These are phyloP conservation scores for Powellomyces hirtus DNA, from an alignment of 192 early-diverging fungal genomes.

Conservation along the genomic window DNA sequence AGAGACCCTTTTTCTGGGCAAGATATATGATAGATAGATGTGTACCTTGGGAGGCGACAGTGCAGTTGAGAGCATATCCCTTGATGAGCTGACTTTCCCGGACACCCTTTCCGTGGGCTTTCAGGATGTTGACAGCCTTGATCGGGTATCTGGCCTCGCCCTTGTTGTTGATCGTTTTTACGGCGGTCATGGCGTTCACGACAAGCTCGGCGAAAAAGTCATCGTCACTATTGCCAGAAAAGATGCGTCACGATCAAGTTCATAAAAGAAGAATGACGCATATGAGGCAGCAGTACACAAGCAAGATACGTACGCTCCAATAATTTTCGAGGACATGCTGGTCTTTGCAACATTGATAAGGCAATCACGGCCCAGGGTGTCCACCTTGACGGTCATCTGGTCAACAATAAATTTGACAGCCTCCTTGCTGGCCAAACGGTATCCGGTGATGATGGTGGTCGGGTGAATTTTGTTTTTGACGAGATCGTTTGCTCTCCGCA, in stretches of 20 bases:
- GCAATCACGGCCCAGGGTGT: conserved; percentile 87
- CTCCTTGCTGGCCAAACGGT: conserved; percentile 93
- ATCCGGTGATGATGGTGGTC: conserved; percentile 98
- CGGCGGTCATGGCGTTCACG: conserved; percentile 89
- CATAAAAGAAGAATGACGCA: too few relatives aligned
- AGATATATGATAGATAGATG: not conserved
- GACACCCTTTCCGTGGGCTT: conserved; percentile 93
- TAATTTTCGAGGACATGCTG: conserved; percentile 95
- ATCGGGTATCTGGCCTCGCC: conserved; percentile 93
- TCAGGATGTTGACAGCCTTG: conserved; percentile 95
- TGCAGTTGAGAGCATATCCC: conserved; percentile 98
- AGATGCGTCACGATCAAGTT: too few relatives aligned
- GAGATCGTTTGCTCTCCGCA: conserved; percentile 93
- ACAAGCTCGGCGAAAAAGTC: conserved; percentile 96
- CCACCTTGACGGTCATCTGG: conserved; percentile 93
- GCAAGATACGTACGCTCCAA: conserved; percentile 90
- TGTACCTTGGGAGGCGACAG: conserved; percentile 85
- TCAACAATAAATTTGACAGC: conserved; percentile 98
- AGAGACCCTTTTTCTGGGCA: not conserved
- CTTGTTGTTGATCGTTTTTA: conserved; percentile 80
- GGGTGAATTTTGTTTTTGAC: conserved; percentile 99
- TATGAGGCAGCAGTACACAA: too few relatives aligned
- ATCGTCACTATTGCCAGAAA: conserved; percentile 63
- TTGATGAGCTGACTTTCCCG: conserved; percentile 84
- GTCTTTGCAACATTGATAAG: conserved; percentile 97